Conservation (phyloP, 192 early-diverging fungal species). For the Diversispora eburnea region DNA sequence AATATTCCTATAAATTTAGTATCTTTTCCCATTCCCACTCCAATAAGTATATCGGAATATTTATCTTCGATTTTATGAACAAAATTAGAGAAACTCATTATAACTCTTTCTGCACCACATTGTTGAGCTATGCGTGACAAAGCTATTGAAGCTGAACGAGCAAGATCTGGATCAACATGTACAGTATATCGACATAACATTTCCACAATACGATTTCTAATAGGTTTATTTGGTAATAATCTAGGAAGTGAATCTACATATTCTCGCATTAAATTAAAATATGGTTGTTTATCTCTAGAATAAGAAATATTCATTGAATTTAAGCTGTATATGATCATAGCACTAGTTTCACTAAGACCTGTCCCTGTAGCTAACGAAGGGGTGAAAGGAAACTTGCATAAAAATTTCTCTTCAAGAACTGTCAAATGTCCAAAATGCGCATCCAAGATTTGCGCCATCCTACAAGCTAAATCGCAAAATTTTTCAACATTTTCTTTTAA, state of each 20-base stretch:
- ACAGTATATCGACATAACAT: conserved; percentile 76
- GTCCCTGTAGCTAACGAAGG: neutral
- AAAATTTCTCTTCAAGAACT: conserved; percentile 51
- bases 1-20: conserved; percentile 49
- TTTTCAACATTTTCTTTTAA: conserved; percentile 66
- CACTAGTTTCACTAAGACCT: conserved; percentile 30
- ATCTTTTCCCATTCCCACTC: conserved; percentile 23
- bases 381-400: conserved; percentile 16
- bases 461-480: conserved; percentile 62
- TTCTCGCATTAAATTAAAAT: conserved; percentile 66
- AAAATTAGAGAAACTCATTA: conserved; percentile 50
- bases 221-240: conserved; percentile 60
- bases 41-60: conserved; percentile 40
- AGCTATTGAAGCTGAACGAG: conserved; percentile 59
- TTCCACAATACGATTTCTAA: conserved; percentile 65
- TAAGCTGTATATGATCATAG: conserved; percentile 45
- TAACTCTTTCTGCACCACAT: conserved; percentile 51
- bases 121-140: conserved; percentile 62
- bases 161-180: conserved; percentile 82
- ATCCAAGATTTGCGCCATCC: conserved; percentile 58
- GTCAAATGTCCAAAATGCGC: conserved; percentile 42
- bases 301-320: conserved; percentile 49
- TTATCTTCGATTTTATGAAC: conserved; percentile 55
- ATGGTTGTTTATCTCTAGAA: conserved; percentile 54
- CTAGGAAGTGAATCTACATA: conserved; percentile 72